These are phyloP conservation scores for Lactifluus piperatus DNA, from an alignment of 768 basidiomycete genomes.

Conservation along the genomic window DNA sequence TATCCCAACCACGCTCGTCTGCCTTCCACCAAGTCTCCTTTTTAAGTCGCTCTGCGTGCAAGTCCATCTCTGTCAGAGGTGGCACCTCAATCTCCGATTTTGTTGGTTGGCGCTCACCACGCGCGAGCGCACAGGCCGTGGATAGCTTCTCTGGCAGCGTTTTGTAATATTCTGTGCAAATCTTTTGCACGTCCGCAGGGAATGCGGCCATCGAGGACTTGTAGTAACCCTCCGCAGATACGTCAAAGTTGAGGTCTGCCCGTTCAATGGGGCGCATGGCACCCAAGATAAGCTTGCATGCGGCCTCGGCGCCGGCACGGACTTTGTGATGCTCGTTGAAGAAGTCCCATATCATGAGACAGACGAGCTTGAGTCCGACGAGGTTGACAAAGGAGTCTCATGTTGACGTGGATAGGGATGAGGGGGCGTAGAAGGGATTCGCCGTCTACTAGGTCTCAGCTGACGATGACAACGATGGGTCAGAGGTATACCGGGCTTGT, in stretches of 20 bases:
- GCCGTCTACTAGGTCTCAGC: conserved; percentile 25
- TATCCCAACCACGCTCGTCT: conserved; percentile 71
- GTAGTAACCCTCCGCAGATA: conserved; percentile 56
- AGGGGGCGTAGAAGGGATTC: conserved; percentile 36
- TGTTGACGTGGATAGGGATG: too few species aligned
- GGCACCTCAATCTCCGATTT: conserved; percentile 72
- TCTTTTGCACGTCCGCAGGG: conserved; percentile 51
- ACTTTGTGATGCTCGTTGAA: conserved; percentile 85
- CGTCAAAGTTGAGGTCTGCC: conserved; percentile 69
- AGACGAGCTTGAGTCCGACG: conserved; percentile 77
- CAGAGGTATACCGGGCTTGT: conserved; percentile 45
- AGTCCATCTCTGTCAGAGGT: conserved; percentile 80
- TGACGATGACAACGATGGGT: conserved; percentile 16
- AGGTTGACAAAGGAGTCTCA: conserved; percentile 66
- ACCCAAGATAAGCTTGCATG: conserved; percentile 59
- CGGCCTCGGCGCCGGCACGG: conserved; percentile 72
- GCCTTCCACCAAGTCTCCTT: conserved; percentile 84
- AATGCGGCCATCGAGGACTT: conserved; percentile 49
- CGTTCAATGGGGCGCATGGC: conserved; percentile 48
- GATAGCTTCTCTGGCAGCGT: conserved; percentile 56
- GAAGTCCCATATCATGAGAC: conserved; percentile 85
- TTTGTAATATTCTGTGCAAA: conserved; percentile 70
- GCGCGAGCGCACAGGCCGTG: conserved; percentile 66
- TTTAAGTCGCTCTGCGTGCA: conserved; percentile 78
- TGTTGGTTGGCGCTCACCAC: conserved; percentile 72